Percentiles rank a stretch among this genome's conserved stretches.
phyloP scores from a whole-genome alignment of 2,329 filamentous ascomycete genomes.

The Sporothrix pseudoabietina region DNA sequence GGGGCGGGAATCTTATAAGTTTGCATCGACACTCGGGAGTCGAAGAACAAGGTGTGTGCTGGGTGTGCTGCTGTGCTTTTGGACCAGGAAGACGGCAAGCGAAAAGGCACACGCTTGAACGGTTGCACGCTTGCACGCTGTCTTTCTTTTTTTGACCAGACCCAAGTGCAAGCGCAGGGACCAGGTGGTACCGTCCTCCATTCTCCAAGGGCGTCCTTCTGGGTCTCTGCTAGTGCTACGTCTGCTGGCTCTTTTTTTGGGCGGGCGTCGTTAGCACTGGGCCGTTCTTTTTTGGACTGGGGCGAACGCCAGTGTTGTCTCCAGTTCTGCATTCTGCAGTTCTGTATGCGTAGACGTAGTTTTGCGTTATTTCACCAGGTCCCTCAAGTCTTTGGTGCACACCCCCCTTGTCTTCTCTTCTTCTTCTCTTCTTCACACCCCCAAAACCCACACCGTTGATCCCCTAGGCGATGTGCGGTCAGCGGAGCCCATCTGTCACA shows the following conservation, averaged over 20 bases:
- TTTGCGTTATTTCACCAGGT: conserved; percentile 32
- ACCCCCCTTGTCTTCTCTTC: not conserved
- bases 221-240: no score
- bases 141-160: no score
- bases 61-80: not conserved
- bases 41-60: conserved; percentile 30
- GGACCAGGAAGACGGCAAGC: conserved; percentile 17
- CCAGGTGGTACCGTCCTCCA: not conserved
- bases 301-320: not conserved
- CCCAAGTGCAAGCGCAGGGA: not conserved
- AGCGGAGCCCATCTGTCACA: conserved; percentile 55
- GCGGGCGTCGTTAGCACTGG: conserved; percentile 6
- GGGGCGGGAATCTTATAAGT: conserved; percentile 49
- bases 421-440: not conserved
- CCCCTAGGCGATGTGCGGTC: conserved; percentile 48
- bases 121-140: not conserved
- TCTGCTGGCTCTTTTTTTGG: not conserved
- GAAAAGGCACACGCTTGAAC: not conserved
- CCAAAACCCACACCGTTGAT: conserved; percentile 46
- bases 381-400: conserved; percentile 16
- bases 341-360: no score
- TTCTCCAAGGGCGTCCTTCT: conserved; percentile 12
- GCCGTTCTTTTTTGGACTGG: not conserved
- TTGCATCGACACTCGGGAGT: conserved; percentile 47
- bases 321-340: not conserved